These are phyloP conservation scores for Boletus rex-veris DNA, from an alignment of 768 basidiomycete species.

Conservation along the genomic window DNA sequence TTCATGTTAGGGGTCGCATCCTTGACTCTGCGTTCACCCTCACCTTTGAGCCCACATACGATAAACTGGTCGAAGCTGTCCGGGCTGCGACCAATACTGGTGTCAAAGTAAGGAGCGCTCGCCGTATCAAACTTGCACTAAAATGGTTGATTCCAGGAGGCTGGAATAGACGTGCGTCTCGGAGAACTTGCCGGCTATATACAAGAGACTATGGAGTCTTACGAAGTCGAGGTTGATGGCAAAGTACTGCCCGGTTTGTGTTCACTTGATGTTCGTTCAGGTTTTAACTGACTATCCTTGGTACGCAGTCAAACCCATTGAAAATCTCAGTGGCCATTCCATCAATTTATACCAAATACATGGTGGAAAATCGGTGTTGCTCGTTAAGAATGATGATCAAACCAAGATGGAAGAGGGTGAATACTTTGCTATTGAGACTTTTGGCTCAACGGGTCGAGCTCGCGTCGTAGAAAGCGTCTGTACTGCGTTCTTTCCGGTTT, in stretches of 20 bases:
- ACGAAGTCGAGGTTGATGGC: conserved; percentile 91
- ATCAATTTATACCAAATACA: conserved; percentile 91
- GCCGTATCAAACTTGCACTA: background rate
- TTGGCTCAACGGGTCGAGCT: conserved; percentile 94
- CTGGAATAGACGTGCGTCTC: conserved; percentile 92
- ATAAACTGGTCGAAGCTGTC: conserved; percentile 85
- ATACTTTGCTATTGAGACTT: conserved; percentile 98
- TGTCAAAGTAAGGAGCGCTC: conserved; percentile 55
- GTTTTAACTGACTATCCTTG: background rate
- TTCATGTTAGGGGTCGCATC: conserved; percentile 96
- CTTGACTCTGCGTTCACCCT: conserved; percentile 95
- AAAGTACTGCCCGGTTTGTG: conserved; percentile 72
- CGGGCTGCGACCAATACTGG: conserved; percentile 94
- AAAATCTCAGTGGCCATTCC: conserved; percentile 92
- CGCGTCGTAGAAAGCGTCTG: conserved; percentile 75
- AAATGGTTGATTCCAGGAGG: conserved; percentile 55
- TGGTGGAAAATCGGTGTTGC: conserved; percentile 86
- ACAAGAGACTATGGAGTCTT: conserved; percentile 98
- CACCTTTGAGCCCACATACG: conserved; percentile 84
- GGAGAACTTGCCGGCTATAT: conserved; percentile 90
- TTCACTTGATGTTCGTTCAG: background rate
- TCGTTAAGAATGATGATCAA: conserved; percentile 85
- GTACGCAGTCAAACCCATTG: conserved; percentile 83
- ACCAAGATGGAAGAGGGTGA: conserved; percentile 99
- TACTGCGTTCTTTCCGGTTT: conserved; percentile 13